Percentiles rank a stretch among this genome's conserved stretches.
Evolutionary conservation across 208 protist genomes (phyloP).

Genomic region (Lotmaria passim): DNA sequence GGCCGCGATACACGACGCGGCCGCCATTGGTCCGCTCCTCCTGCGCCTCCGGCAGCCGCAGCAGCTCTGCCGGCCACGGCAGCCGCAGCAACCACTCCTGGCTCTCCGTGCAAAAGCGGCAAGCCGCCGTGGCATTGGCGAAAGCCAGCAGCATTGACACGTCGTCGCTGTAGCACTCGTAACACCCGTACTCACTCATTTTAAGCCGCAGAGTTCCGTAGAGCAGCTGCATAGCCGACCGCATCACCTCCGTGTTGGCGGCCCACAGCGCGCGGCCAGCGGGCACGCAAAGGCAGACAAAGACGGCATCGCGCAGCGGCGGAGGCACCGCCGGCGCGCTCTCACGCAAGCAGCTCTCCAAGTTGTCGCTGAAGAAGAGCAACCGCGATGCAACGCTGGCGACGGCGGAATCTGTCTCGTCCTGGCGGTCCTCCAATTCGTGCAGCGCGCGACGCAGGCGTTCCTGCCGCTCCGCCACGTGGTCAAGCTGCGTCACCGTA

Average conservation of each 20-base stretch:
- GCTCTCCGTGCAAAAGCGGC: constrained; percentile 78
- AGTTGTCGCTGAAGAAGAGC: constrained; percentile 86
- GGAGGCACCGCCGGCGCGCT: constrained; percentile 38
- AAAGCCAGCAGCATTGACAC: constrained; percentile 84
- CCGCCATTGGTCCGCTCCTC: constrained; percentile 37
- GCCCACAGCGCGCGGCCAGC: constrained; percentile 69
- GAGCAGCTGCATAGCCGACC: constrained; percentile 62
- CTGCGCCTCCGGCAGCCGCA: constrained; percentile 37
- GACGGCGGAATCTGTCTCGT: constrained; percentile 44
- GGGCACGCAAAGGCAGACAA: constrained; percentile 72
- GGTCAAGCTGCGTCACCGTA: constrained; percentile 25
- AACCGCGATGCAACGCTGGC: constrained; percentile 52
- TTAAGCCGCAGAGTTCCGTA: constrained; percentile 78
- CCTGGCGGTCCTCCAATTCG: constrained; percentile 63
- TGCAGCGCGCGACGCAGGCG: constrained; percentile 64
- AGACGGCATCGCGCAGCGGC: constrained; percentile 67
- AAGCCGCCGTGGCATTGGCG: constrained; percentile 68
- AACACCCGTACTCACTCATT: constrained; percentile 78
- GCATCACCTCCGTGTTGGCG: constrained; percentile 58
- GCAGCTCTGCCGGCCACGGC: constrained; percentile 76
- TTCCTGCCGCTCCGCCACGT: constrained; percentile 57
- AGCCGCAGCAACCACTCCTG: constrained; percentile 81
- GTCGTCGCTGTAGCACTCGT: constrained; percentile 88
- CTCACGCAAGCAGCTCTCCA: constrained; percentile 57
- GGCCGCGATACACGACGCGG: constrained; percentile 58